Evolutionary conservation across 768 basidiomycete species (phyloP).

Genomic region (Neoboletus brunneissimus): DNA sequence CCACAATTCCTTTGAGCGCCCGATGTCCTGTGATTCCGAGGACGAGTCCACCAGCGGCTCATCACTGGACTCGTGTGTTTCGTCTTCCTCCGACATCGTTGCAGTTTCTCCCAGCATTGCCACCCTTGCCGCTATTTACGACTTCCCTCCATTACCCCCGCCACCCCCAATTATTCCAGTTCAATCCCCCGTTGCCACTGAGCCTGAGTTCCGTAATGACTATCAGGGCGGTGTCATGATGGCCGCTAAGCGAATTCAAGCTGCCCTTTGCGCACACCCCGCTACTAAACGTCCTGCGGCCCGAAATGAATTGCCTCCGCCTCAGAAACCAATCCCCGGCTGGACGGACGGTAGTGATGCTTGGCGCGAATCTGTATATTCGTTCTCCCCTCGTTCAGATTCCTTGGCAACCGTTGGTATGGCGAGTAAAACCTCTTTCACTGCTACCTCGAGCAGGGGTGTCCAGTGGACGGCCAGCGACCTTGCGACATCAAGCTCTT

Average conservation of each 20-base stretch:
- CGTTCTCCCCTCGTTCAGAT: slow-evolving; percentile 42
- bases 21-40: slow-evolving; percentile 32
- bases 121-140: slow-evolving; percentile 39
- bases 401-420: slow-evolving; percentile 31
- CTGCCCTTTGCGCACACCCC: slow-evolving; percentile 43
- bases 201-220: slow-evolving; percentile 35
- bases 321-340: slow-evolving; percentile 50
- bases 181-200: slow-evolving; percentile 23
- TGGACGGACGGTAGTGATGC: slow-evolving; percentile 68
- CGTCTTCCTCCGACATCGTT: slow-evolving; percentile 23
- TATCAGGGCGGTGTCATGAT: slow-evolving; percentile 68
- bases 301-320: slow-evolving; percentile 34
- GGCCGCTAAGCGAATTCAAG: slow-evolving; percentile 56
- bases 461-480: slow-evolving; percentile 49
- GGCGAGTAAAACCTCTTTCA: slow-evolving; percentile 39
- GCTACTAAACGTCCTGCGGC: slow-evolving; percentile 35
- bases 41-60: slow-evolving; percentile 42
- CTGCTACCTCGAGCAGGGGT: slow-evolving; percentile 50
- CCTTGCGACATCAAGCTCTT: slow-evolving; percentile 15
- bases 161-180: slow-evolving; percentile 41
- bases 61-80: slow-evolving; percentile 35
- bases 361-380: slow-evolving; percentile 67
- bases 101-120: slow-evolving; percentile 33
- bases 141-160: slow-evolving; percentile 55
- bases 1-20: slow-evolving; percentile 35